Evolutionary conservation across 495 filamentous ascomycete species (phyloP).

Genomic region (Trichocladium antarcticum): DNA sequence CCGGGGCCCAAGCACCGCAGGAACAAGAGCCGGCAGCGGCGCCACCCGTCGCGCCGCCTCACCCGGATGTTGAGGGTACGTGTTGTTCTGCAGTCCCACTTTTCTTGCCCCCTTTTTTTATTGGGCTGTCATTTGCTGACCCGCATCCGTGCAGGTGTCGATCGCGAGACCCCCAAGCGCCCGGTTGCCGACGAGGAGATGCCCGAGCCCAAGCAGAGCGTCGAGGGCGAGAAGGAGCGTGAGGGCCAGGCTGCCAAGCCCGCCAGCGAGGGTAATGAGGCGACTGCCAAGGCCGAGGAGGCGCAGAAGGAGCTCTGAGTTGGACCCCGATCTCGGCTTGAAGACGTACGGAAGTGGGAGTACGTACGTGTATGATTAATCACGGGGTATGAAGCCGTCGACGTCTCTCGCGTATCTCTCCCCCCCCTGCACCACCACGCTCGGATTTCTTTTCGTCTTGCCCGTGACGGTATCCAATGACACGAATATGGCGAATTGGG

Average conservation of each 20-base stretch:
- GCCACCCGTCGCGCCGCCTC: constrained; percentile 55
- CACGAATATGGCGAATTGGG: background rate
- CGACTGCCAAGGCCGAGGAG: constrained; percentile 26
- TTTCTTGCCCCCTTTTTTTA: background rate
- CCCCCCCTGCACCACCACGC: background rate
- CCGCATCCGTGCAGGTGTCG: constrained; percentile 12
- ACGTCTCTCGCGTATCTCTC: background rate
- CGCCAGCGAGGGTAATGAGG: constrained; percentile 66
- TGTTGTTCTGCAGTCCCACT: constrained; percentile 14
- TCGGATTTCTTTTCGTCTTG: background rate
- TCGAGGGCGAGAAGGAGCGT: constrained; percentile 52
- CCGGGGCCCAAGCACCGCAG: constrained; percentile 18
- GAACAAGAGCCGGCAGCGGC: background rate
- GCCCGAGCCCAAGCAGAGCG: constrained; percentile 44
- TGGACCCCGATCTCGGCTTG: background rate
- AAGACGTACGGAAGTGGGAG: too few relatives aligned
- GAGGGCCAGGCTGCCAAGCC: constrained; percentile 53
- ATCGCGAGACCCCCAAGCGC: constrained; percentile 20
- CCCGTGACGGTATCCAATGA: background rate
- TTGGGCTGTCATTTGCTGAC: background rate
- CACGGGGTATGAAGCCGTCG: background rate
- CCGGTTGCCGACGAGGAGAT: constrained; percentile 33
- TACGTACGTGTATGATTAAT: background rate
- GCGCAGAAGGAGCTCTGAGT: background rate
- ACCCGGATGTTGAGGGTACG: constrained; percentile 66